A percentile compares a stretch with the other conserved stretches of the same genome.
Evolutionary conservation across 2,329 filamentous ascomycete genomes (phyloP).

Genomic region (Hypoxylon sp.): DNA sequence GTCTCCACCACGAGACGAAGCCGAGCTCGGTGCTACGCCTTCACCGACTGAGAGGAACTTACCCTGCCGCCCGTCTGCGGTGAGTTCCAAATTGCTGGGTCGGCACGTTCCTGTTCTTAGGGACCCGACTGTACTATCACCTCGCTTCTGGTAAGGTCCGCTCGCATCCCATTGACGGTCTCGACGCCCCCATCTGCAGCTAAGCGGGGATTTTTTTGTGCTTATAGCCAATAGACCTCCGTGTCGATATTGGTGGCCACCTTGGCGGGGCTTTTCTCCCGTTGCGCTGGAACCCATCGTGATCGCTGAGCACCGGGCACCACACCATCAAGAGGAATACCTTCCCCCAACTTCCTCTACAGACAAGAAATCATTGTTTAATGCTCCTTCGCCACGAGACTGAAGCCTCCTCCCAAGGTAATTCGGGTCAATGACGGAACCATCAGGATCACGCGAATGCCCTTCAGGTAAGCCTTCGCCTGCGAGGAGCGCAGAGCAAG

Average conservation of each 20-base stretch:
- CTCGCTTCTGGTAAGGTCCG: conserved; percentile 41
- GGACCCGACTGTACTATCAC: conserved; percentile 32
- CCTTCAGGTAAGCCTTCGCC: conserved; percentile 35
- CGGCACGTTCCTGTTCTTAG: conserved; percentile 45
- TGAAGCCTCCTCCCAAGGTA: conserved; percentile 25
- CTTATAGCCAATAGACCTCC: conserved; percentile 37
- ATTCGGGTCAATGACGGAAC: conserved; percentile 41
- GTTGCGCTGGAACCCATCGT: conserved; percentile 46
- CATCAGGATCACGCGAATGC: conserved; percentile 27
- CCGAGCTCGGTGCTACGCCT: conserved; percentile 27
- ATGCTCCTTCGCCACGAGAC: conserved; percentile 28
- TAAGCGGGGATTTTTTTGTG: conserved; percentile 38
- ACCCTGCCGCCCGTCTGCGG: conserved; percentile 39
- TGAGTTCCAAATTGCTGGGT: conserved; percentile 47
- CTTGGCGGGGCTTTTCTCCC: conserved; percentile 43
- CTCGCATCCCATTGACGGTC: conserved; percentile 43
- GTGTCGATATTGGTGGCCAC: conserved; percentile 39
- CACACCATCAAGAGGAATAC: conserved; percentile 31
- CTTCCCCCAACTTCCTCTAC: conserved; percentile 15
- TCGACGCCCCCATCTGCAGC: conserved; percentile 44
- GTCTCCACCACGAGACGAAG: conserved; percentile 24
- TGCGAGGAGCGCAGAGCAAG: conserved; percentile 32
- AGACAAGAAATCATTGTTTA: conserved; percentile 27
- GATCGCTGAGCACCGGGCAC: conserved; percentile 34
- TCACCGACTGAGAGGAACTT: conserved; percentile 40